Conservation (phyloP, 805 yeast species). For the Saccharomyces jurei region DNA sequence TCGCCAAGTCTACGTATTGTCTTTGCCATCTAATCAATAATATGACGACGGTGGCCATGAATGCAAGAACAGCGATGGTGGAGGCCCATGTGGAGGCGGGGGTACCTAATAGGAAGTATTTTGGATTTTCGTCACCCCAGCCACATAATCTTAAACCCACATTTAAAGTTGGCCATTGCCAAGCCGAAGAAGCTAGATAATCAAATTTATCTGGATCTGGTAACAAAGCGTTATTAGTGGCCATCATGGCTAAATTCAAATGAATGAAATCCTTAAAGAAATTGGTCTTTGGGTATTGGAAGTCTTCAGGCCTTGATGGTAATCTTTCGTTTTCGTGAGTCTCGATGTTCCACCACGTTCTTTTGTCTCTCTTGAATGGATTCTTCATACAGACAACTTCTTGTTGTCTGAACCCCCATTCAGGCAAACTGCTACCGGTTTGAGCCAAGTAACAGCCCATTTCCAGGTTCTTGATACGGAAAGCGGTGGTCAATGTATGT, state of each 20-base stretch:
- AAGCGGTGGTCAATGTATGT: constrained; percentile 71
- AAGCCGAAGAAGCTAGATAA: constrained; percentile 62
- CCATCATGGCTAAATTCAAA: constrained; percentile 81
- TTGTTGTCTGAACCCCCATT: constrained; percentile 81
- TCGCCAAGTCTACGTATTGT: constrained; percentile 56
- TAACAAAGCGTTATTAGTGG: constrained; percentile 79
- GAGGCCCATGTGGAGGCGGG: constrained; percentile 79
- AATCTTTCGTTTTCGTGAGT: constrained; percentile 52
- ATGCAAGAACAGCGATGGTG: constrained; percentile 48
- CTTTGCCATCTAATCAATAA: constrained; percentile 74
- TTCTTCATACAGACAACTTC: constrained; percentile 62
- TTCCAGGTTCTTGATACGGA: constrained; percentile 55
- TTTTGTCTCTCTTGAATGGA: constrained; percentile 66
- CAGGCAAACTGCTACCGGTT: constrained; percentile 58
- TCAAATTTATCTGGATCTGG: constrained; percentile 73
- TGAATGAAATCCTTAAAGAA: constrained; percentile 71
- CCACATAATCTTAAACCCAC: constrained; percentile 73
- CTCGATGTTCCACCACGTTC: constrained; percentile 88
- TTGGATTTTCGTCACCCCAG: constrained; percentile 58
- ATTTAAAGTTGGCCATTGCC: constrained; percentile 84
- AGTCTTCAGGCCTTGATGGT: constrained; percentile 42
- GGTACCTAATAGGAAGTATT: constrained; percentile 66
- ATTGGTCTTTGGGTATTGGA: constrained; percentile 57
- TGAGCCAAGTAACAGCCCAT: constrained; percentile 75
- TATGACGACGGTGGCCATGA: constrained; percentile 40